Percentiles rank a stretch among this genome's conserved stretches.
phyloP scores from a whole-genome alignment of 192 early-diverging fungal species.

The Backusella macrospora region DNA sequence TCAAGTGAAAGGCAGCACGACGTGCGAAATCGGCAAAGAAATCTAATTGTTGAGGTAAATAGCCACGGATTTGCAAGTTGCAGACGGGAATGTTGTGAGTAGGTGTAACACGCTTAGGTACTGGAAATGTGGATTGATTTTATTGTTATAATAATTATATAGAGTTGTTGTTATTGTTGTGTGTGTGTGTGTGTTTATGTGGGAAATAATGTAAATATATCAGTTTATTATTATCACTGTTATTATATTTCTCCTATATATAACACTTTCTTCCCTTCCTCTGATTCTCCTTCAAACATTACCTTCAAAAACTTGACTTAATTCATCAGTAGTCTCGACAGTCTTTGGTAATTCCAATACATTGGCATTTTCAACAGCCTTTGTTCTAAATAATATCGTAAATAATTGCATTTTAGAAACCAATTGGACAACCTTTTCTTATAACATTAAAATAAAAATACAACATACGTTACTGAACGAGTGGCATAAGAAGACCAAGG shows the following conservation, averaged over 20 bases:
- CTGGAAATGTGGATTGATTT: not conserved
- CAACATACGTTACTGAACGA: constrained; percentile 4
- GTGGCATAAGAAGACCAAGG: constrained; percentile 1
- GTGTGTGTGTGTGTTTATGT: not conserved
- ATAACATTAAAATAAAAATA: not conserved
- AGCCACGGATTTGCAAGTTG: constrained; percentile 76
- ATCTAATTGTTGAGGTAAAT: constrained; percentile 84
- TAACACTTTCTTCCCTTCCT: not conserved
- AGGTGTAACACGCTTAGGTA: constrained; percentile 50
- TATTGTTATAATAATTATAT: not conserved
- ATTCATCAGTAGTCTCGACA: not conserved
- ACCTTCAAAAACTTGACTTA: constrained; percentile 35
- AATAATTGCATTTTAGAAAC: not conserved
- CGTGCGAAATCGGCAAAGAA: constrained; percentile 86
- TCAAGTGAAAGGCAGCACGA: constrained; percentile 75
- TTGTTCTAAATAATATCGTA: not conserved
- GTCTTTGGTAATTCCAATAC: constrained; percentile 23
- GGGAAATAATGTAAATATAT: not conserved
- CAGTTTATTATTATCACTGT: too few species aligned
- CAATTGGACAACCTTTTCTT: too few species aligned
- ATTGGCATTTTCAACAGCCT: not conserved
- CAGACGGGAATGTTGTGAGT: constrained; percentile 72
- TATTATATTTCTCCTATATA: not conserved
- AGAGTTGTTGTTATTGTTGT: not conserved
- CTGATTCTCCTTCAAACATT: not conserved